Base-by-base conservation (phyloP, 139 green algal species). In the Chlorella sorokiniana region DNA sequence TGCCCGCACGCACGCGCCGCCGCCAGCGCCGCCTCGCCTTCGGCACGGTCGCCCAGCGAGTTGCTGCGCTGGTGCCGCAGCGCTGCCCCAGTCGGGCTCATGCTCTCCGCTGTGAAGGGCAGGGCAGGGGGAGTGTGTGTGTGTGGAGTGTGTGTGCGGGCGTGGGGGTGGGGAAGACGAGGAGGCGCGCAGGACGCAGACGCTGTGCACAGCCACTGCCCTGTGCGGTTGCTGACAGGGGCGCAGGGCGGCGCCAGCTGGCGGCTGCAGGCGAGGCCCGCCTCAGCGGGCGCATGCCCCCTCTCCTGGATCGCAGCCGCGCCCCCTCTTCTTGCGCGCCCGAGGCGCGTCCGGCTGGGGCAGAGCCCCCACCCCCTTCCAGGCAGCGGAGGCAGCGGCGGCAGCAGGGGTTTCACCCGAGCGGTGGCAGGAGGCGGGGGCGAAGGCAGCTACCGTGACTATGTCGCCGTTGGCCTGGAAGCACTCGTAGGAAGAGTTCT, bases 381-480 rank as follows among this genome's bases (percentile, higher is more conserved):
- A 33, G 3, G 59, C 40, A 35, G 56, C n/a, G 14, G 38, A 20
- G 9, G 11, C 41, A 44, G 61, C 56, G 38, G 56, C 25, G 56
- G 59, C 38, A 31, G 25, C n/a, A 25, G 40, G 11, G 33, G 27
- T 16, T 29, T 23, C 64, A 37, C 67, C 59, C 6, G 65, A 33
- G 44, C 78, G 41, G 37, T 83, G 78, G 31, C 56, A 54, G 56
- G 68, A 56, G 6, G 86, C 80, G 5, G 91, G 91, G 1, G 86
- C 91, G 78, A 95, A 95, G 38, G 93, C 31, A 25, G 90, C 91
- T 22, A 87, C 81, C 0, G 91, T 94, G 3, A 91, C 87, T 29
- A 92, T 87, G 80, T 94, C 87, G 33, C 88, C 73, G 56, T 90
- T 82, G 33, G 88, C 89, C 41, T 86, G 78, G 74, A 95, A 95